Base-by-base conservation (phyloP, 805 yeast species). In the Zygotorulaspora florentina region DNA sequence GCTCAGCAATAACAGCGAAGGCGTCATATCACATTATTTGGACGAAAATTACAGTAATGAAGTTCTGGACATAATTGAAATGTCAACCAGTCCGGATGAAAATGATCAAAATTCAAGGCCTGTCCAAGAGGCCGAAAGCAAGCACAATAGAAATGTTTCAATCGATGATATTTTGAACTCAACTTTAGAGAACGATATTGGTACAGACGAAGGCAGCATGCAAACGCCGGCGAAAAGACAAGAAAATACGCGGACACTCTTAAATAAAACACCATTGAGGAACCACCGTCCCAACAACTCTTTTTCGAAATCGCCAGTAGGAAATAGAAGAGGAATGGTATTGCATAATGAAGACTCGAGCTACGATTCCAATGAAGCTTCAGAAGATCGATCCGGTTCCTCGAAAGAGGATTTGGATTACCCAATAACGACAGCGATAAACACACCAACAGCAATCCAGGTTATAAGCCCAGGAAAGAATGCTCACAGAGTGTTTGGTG, bases 251-350 rank as follows among this genome's bases (percentile, higher is more conserved):
- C 34, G 28, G 18, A 16, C 15, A 11, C 37, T 52, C n/a, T 36
- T 59, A 33, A 54, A 55, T 18, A 57, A 49, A 44, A 53, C 64
- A 8, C 65, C 65, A 2, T 40, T 59, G 27, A 45, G 56, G 25
- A 61, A 33, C 20, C 45, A 44, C 12, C 38, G 29, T 15, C 23
- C 43, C 3, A 42, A 51, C 10, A 53, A 52, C n/a, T 34, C 47
- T 9, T 34, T 43, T 10, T 46, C 45, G 15, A 56, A 47, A 43
- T 57, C 62, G n/a, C 57, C 57, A 8, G 39, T 47, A 7, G 42
- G 47, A 7, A 42, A 52, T 37, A 46, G 55, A 25, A 52, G 41
- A n/a, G 57, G 56, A 11, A 46, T 53, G 42, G 43, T 52, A 15
- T 28, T 52, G 26, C 48, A 50, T 12, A 43, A 47, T 31, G 40